Conservation (phyloP, 495 filamentous ascomycete genomes). For the Friedmanniomyces simplex region DNA sequence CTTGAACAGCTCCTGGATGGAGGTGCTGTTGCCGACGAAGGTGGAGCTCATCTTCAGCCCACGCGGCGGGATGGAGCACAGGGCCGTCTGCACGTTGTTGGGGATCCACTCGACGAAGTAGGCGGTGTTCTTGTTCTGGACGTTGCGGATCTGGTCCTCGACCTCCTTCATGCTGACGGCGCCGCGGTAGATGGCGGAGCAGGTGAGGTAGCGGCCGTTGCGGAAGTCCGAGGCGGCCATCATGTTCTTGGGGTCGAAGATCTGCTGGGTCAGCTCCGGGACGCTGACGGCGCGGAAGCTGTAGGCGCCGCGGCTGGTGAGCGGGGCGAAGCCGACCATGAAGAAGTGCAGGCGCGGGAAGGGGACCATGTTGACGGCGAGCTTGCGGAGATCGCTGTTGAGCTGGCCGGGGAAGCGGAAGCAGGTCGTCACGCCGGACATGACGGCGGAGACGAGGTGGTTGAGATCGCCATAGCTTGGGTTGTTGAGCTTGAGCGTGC, state of each 20-base stretch:
- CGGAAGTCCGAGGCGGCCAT: conserved; percentile 99
- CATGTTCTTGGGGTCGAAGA: conserved; percentile 99
- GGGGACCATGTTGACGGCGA: conserved; percentile 99
- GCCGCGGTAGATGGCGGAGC: conserved; percentile 99
- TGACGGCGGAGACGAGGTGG: conserved; percentile 98
- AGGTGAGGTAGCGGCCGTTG: conserved; percentile 98
- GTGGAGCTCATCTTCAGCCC: conserved; percentile 99
- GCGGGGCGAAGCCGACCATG: conserved; percentile 99
- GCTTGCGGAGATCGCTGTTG: conserved; percentile 98
- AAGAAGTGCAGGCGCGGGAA: conserved; percentile 99
- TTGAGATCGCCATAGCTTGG: conserved; percentile 99
- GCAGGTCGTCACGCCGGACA: conserved; percentile 98
- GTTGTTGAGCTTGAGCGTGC: conserved; percentile 95
- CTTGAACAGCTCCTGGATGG: conserved; percentile 99
- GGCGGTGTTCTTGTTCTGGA: conserved; percentile 99
- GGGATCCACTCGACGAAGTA: conserved; percentile 99
- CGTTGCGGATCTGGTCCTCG: conserved; percentile 99
- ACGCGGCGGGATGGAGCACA: conserved; percentile 97
- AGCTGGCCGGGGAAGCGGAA: conserved; percentile 99
- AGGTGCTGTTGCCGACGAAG: conserved; percentile 98
- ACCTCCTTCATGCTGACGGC: conserved; percentile 99
- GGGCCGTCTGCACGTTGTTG: conserved; percentile 99
- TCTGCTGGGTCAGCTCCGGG: conserved; percentile 98
- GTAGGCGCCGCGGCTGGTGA: conserved; percentile 89
- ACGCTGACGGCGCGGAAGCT: conserved; percentile 96